Evolutionary conservation across 139 green algal species (phyloP), one percentile per base, ranked within the genome.

Genomic region (Micromonas commoda): DNA sequence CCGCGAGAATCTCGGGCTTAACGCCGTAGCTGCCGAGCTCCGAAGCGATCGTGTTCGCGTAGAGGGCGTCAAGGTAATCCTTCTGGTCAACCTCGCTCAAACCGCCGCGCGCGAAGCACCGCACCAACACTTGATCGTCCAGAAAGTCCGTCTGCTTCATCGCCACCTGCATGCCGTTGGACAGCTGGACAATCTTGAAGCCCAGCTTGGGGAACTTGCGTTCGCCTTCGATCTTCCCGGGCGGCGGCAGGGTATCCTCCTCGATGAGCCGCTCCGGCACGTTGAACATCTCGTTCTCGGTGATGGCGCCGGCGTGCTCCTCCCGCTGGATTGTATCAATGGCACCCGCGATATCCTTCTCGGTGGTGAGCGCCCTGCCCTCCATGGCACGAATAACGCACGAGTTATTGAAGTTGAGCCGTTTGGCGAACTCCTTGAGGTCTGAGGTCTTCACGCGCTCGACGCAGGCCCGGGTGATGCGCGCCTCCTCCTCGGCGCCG

Each of bases 101-200:
- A 0, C 91, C 91, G 0, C 91, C 91, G 5, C 80, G 61, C 0
- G 91, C 91, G 69, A 88, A 85, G 33, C 83, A 89, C 1, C 84
- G 86, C 37, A 96, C 28, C 61, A 96, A 64, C 23, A 96, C 78
- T 85, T 96, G 91, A 51, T 96, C 92, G 21, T 91, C 87, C 80
- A 93, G 83, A 35, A 91, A 91, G 66, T 91, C 77, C 1, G 90
- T 94, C 24, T 35, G 28, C 69, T 92, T 91, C 76, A 89, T 84
- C 26, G 51, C 81, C 29, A 96, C 82, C 13, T 83, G 77, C 89
- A 97, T 92, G 64, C 92, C 92, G 66, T 97, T 97, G 70, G 31
- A 78, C 21, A 96, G 85, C n/a, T 64, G 75, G 33, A 95, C 57
- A 78, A 94, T 89, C 1, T 61, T 88, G 0, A 80, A 84, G 0